Base-by-base conservation (phyloP, 2,329 filamentous ascomycete species). In the Parascedosporium putredinis region DNA sequence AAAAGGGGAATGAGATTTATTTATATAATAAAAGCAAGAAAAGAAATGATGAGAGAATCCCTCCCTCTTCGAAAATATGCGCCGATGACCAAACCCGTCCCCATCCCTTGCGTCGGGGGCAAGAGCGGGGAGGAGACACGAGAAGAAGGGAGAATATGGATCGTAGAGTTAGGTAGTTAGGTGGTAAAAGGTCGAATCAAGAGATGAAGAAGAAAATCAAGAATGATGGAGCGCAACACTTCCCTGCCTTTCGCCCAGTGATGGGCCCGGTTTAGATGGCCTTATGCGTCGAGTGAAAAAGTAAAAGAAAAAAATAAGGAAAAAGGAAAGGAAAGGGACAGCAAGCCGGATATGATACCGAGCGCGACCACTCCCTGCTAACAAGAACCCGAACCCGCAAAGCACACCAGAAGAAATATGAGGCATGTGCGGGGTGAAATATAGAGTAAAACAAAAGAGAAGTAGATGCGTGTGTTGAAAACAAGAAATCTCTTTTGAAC, bases 201-300 rank as follows among this genome's bases (percentile, higher is more conserved):
- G n/a, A n/a, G n/a, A n/a, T n/a, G 7, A 31, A 31, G 27, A 31
- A 31, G 27, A 12, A 31, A 40, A 40, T 9, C 10, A 40, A 40
- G 22, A 20, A 40, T 34, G 33, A 34, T 14, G 12, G 31, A 20
- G 22, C 36, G 10, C 10, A n/a, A n/a, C 36, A 40, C 36, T 40
- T 40, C 36, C 36, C 36, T 40, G 9, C n/a, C n/a, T 40, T 40
- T 40, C 36, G 18, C 36, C 36, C 36, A 40, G 36, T 40, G 36
- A 40, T 40, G 36, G 36, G 22, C 18, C 36, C 36, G 36, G 36
- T 40, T 40, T 40, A 40, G 36, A 40, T 40, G 18, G 36, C 36
- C 27, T 45, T 24, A 31, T 20, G 27, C 43, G 23, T 14, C 20
- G n/a, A 44, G 7, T 20, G n/a, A 23, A 46, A n/a, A 9, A 46